Conservation (phyloP, 2,329 filamentous ascomycete species). For the Pseudocercospora ulei region DNA sequence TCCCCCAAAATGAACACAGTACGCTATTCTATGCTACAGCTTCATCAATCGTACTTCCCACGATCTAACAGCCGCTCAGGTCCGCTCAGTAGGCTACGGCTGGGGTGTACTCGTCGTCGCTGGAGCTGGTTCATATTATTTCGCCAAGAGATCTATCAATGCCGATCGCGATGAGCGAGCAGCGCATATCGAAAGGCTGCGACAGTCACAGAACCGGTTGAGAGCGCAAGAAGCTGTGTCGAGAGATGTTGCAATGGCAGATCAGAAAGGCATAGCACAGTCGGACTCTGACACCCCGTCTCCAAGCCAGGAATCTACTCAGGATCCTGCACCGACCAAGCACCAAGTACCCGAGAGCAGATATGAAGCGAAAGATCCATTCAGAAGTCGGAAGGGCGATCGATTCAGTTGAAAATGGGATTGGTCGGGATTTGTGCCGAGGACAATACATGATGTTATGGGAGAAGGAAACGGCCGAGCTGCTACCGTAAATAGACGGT, state of each 20-base stretch:
- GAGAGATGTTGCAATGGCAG: conserved; percentile 13
- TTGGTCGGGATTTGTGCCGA: conserved; percentile 22
- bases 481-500: too few relatives aligned
- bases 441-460: too few relatives aligned
- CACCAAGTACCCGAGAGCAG: conserved; percentile 92
- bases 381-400: conserved; percentile 71
- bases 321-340: conserved; percentile 69
- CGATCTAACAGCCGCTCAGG: conserved; percentile 7
- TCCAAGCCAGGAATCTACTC: conserved; percentile 19
- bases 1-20: conserved; percentile 21
- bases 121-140: conserved; percentile 86
- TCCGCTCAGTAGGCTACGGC: conserved; percentile 53
- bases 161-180: conserved; percentile 68
- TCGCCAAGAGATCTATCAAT: conserved; percentile 90
- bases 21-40: conserved; percentile 9
- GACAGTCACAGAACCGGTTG: conserved; percentile 24
- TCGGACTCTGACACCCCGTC: conserved; percentile 19
- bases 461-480: too few relatives aligned
- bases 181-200: conserved; percentile 57
- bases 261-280: conserved; percentile 12
- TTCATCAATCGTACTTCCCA: not conserved
- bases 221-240: conserved; percentile 23
- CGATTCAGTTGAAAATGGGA: conserved; percentile 52
- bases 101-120: conserved; percentile 84
- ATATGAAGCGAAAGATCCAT: conserved; percentile 73